phyloP scores from a whole-genome alignment of 371 early-diverging fungal genomes.

The Actinomucor elegans region DNA sequence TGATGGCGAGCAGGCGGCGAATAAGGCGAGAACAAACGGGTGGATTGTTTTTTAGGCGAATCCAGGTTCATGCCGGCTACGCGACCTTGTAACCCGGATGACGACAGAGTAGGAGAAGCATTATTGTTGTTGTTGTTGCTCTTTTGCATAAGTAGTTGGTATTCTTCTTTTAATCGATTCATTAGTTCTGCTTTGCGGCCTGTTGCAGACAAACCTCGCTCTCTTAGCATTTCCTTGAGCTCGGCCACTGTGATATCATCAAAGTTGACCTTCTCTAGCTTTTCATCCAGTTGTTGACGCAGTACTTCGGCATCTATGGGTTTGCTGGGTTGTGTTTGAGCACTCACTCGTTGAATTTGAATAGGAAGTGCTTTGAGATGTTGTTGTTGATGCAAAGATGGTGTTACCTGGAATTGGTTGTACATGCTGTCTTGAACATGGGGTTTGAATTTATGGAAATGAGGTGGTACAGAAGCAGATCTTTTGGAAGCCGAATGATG shows the following conservation, averaged over 20 bases:
- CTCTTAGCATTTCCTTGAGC: constrained; percentile 65
- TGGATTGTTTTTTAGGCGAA: not conserved
- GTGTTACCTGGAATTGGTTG: constrained; percentile 4
- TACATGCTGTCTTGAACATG: constrained; percentile 12
- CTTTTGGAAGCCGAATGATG: not conserved
- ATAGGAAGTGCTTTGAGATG: constrained; percentile 18
- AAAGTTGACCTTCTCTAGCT: constrained; percentile 58
- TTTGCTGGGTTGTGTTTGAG: constrained; percentile 3
- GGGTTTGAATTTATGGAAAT: constrained; percentile 10
- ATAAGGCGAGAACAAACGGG: constrained; percentile 3
- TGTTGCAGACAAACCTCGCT: constrained; percentile 56
- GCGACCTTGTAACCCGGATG: constrained; percentile 1
- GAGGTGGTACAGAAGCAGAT: constrained; percentile 24
- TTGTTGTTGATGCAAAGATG: not conserved
- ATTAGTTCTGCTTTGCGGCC: constrained; percentile 68
- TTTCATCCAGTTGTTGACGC: constrained; percentile 34
- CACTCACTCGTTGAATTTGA: constrained; percentile 19
- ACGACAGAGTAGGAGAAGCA: not conserved
- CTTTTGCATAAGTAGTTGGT: constrained; percentile 9
- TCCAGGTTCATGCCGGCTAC: constrained; percentile 5
- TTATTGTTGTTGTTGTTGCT: not conserved
- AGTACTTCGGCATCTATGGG: constrained; percentile 15
- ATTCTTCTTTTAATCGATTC: constrained; percentile 58
- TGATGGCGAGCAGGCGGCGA: constrained; percentile 1
- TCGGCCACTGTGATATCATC: constrained; percentile 73